phyloP scores from a whole-genome alignment of 345 rosid genomes.

The Dipteronia dyeriana region DNA sequence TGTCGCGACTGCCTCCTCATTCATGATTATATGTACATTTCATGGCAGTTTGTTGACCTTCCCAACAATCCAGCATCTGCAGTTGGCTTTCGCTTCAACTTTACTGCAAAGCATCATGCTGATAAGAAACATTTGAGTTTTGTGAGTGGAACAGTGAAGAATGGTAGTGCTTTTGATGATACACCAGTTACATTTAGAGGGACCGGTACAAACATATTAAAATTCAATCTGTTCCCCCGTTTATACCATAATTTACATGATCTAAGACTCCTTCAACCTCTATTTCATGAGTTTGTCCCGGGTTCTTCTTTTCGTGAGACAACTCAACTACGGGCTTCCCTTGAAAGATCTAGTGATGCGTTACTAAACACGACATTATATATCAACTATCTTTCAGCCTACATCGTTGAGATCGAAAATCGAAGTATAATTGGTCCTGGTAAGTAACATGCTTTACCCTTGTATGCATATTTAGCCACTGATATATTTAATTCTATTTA shows the following conservation, averaged over 20 bases:
- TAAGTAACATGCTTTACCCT: conserved; percentile 39
- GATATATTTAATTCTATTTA: background rate
- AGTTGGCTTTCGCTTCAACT: conserved; percentile 85
- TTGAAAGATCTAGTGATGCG: conserved; percentile 64
- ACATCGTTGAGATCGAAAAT: conserved; percentile 74
- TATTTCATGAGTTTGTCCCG: conserved; percentile 83
- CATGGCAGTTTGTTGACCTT: conserved; percentile 89
- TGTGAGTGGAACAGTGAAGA: conserved; percentile 72
- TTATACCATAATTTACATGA: conserved; percentile 63
- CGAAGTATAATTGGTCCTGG: conserved; percentile 81
- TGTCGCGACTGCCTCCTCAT: conserved; percentile 60
- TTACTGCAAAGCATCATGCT: conserved; percentile 51
- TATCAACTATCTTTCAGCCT: conserved; percentile 78
- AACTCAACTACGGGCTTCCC: conserved; percentile 69
- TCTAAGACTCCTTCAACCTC: conserved; percentile 83
- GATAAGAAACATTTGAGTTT: conserved; percentile 63
- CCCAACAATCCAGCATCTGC: conserved; percentile 82
- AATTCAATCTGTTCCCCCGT: conserved; percentile 83
- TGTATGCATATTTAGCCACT: background rate
- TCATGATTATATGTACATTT: conserved; percentile 62
- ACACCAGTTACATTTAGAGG: conserved; percentile 89
- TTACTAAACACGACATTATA: conserved; percentile 75
- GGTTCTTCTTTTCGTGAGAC: conserved; percentile 66
- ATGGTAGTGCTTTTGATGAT: conserved; percentile 60
- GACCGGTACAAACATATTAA: conserved; percentile 55